Evolutionary conservation across 1,139 yeast genomes (phyloP), one percentile per base, ranked within the genome.

Genomic region (Suhomyces terraborum): DNA sequence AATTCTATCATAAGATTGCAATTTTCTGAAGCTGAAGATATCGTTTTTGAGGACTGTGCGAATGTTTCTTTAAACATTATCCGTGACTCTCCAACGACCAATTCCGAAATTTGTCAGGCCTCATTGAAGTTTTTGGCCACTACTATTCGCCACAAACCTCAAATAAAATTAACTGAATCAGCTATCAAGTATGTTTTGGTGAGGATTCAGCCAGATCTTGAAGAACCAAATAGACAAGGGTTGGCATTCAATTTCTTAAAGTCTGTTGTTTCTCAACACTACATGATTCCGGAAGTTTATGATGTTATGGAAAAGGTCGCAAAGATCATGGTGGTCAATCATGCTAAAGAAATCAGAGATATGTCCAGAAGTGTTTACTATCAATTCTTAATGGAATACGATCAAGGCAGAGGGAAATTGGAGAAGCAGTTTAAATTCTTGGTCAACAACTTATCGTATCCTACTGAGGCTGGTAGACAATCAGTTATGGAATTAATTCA

Each of bases 381-480:
- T 61, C 93, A 84, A 56, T 94, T 93, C 55, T 67, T 93, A 55
- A 86, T 91, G 84, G 96, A 89, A 55, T 93, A 88, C 56, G 98
- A 95, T 54, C 98, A 93, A 66, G 91, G 98, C 23, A 78, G 83
- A 55, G 91, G 94, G 5, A 79, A 89, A 50, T 64, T 93, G 40
- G 94, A 87, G 51, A 87, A 84, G 54, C 95, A 88, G 53, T 82
- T 91, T 63, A 82, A 84, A 49, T 83, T 84, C 56, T 72, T 93
- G 62, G 85, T 91, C n/a, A 80, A 80, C 48, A 93, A 94, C 59
- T 69, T 94, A 55, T 76, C 82, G 20, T 94, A 94, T 58, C 93
- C 95, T 10, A 83, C 96, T 4, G 84, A 84, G 46, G 77, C 81
- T 33, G 99, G 98, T 39, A 77, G 98, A 42, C 84, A 85, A 54